Percentiles rank a stretch among this genome's conserved stretches.
Evolutionary conservation across 139 green algal species (phyloP).

Genomic region (Coccomyxa sp.): DNA sequence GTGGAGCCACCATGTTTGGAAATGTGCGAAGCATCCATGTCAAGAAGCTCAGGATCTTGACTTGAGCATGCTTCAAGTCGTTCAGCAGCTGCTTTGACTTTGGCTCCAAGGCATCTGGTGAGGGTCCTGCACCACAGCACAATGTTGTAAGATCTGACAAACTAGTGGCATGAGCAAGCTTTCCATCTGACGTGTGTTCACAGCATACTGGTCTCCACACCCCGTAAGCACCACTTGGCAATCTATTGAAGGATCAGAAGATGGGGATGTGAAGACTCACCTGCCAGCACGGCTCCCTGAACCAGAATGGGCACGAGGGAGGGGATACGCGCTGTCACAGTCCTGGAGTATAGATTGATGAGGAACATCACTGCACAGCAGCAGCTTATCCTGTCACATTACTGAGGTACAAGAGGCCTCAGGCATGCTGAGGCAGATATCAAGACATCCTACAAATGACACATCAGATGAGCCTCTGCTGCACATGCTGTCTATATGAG

Average conservation of each 20-base stretch:
- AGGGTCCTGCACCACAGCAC: background rate
- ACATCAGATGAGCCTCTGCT: no score
- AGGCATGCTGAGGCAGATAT: background rate
- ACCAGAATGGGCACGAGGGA: constrained; percentile 55
- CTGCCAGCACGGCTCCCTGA: constrained; percentile 33
- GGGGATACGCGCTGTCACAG: constrained; percentile 5
- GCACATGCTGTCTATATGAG: constrained; percentile 4
- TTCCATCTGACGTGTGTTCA: background rate
- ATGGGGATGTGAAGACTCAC: constrained; percentile 10
- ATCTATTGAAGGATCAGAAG: background rate
- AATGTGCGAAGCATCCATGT: constrained; percentile 23
- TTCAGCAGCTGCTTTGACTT: background rate
- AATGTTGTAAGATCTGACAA: background rate
- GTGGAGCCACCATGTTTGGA: background rate
- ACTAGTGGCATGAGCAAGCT: background rate
- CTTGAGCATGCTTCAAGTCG: constrained; percentile 70
- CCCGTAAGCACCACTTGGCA: no score
- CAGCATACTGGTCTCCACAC: no score
- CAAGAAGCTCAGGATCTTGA: constrained; percentile 60
- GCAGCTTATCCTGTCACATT: background rate
- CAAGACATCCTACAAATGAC: constrained; percentile 28
- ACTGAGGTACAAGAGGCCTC: constrained; percentile 1
- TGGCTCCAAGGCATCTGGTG: constrained; percentile 4
- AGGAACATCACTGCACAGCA: constrained; percentile 72
- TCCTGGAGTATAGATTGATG: constrained; percentile 63